Evolutionary conservation across 257 asterid species (phyloP).

Genomic region (Solanum dulcamara): DNA sequence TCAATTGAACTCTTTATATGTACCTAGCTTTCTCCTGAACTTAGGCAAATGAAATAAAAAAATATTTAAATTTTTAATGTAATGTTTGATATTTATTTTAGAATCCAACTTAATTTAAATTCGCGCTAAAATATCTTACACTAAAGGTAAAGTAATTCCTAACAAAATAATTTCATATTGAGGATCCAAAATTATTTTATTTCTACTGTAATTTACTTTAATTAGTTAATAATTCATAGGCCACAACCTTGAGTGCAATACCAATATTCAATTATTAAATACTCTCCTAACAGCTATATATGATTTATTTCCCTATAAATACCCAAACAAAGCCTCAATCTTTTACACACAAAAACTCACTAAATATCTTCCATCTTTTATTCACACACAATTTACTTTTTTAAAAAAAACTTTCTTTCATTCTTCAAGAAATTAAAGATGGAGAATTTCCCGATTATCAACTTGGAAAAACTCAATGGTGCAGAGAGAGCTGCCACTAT

Average conservation of each 20-base stretch:
- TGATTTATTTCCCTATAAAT: background rate
- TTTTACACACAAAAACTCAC: background rate
- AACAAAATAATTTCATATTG: background rate
- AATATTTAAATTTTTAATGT: background rate
- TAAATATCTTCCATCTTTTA: background rate
- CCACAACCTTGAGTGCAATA: background rate
- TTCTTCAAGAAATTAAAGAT: background rate
- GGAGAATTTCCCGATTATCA: constrained; percentile 13
- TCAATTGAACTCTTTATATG: background rate
- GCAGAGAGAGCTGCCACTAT: constrained; percentile 1
- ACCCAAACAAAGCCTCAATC: background rate
- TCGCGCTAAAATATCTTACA: background rate
- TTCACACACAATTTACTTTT: background rate
- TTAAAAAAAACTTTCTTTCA: background rate
- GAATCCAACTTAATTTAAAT: background rate
- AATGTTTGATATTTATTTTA: background rate
- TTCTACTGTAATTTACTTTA: background rate
- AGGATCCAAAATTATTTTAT: background rate
- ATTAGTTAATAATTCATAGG: background rate
- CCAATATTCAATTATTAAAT: background rate
- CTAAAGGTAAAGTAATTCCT: background rate
- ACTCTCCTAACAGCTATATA: background rate
- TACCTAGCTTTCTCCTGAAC: background rate
- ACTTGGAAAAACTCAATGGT: constrained; percentile 6
- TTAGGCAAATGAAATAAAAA: background rate